These are phyloP conservation scores for Dendrobium officinale DNA, from an alignment of 106 monocot species.

Conservation along the genomic window DNA sequence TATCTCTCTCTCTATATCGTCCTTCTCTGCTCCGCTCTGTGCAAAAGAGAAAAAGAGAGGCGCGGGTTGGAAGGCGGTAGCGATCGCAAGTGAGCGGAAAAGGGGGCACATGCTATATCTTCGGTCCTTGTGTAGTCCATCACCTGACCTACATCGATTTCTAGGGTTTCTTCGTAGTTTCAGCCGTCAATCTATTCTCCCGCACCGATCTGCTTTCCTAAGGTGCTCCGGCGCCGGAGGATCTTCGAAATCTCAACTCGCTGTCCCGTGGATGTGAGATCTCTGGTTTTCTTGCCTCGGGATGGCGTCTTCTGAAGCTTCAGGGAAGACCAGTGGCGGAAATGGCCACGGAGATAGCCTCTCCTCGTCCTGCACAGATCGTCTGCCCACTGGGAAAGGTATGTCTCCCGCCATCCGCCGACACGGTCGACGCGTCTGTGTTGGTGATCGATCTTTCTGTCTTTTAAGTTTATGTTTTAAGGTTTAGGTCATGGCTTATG, in stretches of 20 bases:
- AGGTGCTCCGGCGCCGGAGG: background rate
- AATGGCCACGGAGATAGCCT: constrained; percentile 5
- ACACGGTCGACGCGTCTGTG: background rate
- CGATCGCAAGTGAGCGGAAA: background rate
- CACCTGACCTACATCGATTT: background rate
- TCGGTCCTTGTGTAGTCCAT: background rate
- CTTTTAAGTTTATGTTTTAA: background rate
- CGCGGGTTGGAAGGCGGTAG: background rate
- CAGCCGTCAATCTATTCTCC: background rate
- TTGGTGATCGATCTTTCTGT: background rate
- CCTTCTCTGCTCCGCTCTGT: constrained; percentile 6
- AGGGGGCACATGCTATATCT: background rate
- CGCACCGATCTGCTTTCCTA: background rate
- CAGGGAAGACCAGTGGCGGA: background rate
- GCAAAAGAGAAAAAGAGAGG: constrained; percentile 1
- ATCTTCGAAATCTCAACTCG: background rate
- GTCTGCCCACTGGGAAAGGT: background rate
- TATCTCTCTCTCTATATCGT: background rate
- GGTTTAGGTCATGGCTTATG: background rate
- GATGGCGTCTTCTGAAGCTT: constrained; percentile 8
- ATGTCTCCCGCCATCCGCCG: background rate
- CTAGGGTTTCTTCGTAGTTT: constrained; percentile 4
- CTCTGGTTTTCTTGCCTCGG: background rate
- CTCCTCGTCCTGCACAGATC: constrained; percentile 6
- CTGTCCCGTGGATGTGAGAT: constrained; percentile 1